phyloP scores from a whole-genome alignment of 164 flowering plant species.

The Vitis rupestris region DNA sequence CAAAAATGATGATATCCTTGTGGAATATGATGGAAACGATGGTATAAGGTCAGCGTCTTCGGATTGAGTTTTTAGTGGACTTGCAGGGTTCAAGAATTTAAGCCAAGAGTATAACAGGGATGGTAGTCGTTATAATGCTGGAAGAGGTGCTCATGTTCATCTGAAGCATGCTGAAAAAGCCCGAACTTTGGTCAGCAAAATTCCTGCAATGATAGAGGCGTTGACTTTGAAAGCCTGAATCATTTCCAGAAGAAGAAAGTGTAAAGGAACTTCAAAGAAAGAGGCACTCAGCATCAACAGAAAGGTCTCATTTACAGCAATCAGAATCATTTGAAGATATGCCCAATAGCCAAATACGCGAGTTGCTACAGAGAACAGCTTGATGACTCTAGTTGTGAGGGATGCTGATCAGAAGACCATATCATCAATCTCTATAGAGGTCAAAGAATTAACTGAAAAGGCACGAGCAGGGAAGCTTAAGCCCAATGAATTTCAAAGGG shows the following conservation, averaged over 20 bases:
- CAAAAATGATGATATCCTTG: too few species aligned
- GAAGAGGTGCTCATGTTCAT: slow-evolving; percentile 73
- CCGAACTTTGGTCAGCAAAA: slow-evolving; percentile 55
- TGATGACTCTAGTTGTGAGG: slow-evolving; percentile 96
- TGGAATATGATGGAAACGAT: too few species aligned
- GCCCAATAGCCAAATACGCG: slow-evolving; percentile 75
- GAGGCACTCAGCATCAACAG: slow-evolving; percentile 19
- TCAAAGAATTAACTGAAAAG: slow-evolving; percentile 91
- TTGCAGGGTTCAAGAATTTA: too few species aligned
- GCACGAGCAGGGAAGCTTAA: slow-evolving; percentile 85
- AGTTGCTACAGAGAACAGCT: slow-evolving; percentile 54
- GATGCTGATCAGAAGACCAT: slow-evolving; percentile 94
- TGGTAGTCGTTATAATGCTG: slow-evolving; percentile 74
- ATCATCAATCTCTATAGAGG: slow-evolving; percentile 82
- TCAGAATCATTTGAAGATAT: slow-evolving; percentile 26
- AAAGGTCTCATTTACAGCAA: slow-evolving; percentile 29
- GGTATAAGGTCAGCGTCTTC: too few species aligned
- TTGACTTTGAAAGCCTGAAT: too few species aligned
- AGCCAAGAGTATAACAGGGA: slow-evolving; percentile 28
- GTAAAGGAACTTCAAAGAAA: too few species aligned
- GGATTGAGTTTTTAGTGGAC: too few species aligned
- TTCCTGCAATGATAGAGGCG: slow-evolving; percentile 32
- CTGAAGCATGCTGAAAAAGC: slow-evolving; percentile 84
- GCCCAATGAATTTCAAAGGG: slow-evolving; percentile 93
- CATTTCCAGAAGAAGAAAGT: too few species aligned